A percentile compares a stretch with the other conserved stretches of the same genome.
Evolutionary conservation across 331 rosid genomes (phyloP).

Genomic region (Stylosanthes scabra): DNA sequence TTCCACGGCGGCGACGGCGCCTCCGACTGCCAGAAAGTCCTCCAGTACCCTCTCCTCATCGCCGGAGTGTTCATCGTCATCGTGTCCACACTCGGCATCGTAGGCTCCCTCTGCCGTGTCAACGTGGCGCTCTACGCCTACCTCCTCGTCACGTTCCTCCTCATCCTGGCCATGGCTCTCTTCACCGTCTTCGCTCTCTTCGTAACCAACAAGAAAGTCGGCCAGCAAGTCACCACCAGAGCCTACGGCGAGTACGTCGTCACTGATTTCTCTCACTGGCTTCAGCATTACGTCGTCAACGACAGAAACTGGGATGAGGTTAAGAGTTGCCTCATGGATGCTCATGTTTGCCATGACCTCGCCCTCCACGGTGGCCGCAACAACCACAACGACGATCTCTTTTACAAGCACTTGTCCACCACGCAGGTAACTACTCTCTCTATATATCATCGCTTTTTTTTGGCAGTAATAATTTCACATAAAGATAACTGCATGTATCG

Average conservation of each 20-base stretch:
- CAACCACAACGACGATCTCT: slow-evolving; percentile 30
- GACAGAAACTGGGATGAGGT: slow-evolving; percentile 68
- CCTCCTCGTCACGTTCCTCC: slow-evolving; percentile 53
- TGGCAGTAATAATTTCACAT: too few relatives aligned
- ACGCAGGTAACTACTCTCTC: slow-evolving; percentile 55
- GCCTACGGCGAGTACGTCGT: slow-evolving; percentile 66
- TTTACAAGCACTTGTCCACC: slow-evolving; percentile 62
- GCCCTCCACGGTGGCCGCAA: slow-evolving; percentile 36
- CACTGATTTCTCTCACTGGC: slow-evolving; percentile 73
- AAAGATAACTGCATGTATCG: too few relatives aligned
- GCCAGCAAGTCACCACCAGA: slow-evolving; percentile 54
- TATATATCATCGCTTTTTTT: neutral
- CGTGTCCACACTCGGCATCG: slow-evolving; percentile 62
- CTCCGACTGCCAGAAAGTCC: slow-evolving; percentile 68
- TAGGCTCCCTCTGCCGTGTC: slow-evolving; percentile 58
- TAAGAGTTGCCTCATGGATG: slow-evolving; percentile 72
- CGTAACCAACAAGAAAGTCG: slow-evolving; percentile 72
- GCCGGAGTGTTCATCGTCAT: slow-evolving; percentile 55
- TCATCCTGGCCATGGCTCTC: slow-evolving; percentile 58
- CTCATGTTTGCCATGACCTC: slow-evolving; percentile 61
- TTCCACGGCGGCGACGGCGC: slow-evolving; percentile 38
- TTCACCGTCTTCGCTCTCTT: slow-evolving; percentile 70
- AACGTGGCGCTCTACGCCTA: slow-evolving; percentile 64
- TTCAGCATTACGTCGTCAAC: slow-evolving; percentile 73
- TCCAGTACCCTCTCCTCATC: slow-evolving; percentile 63